These are phyloP conservation scores for Dothistroma septosporum DNA, from an alignment of 2,329 filamentous ascomycete genomes.

Conservation along the genomic window DNA sequence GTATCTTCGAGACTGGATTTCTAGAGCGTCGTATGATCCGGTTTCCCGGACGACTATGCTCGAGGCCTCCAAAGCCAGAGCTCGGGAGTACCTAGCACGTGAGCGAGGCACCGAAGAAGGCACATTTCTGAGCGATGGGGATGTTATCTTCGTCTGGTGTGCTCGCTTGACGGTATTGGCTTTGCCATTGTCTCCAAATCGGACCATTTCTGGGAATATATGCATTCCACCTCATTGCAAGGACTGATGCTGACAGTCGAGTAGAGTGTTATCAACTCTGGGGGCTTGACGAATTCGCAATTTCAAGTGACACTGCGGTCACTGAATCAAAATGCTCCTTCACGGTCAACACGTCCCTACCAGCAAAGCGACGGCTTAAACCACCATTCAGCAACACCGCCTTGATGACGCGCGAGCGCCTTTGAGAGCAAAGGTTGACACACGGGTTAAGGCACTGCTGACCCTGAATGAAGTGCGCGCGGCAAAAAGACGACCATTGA, in stretches of 20 bases:
- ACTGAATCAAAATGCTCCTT: conserved; percentile 3
- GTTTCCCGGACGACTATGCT: conserved; percentile 19
- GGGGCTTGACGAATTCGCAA: conserved; percentile 12
- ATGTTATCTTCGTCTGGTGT: conserved; percentile 28
- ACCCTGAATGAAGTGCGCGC: conserved; percentile 8
- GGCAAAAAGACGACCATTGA: neutral
- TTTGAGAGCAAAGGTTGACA: conserved; percentile 8
- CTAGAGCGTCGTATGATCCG: conserved; percentile 3
- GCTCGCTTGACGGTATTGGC: conserved; percentile 3
- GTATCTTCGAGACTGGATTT: conserved; percentile 7
- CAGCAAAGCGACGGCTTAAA: conserved; percentile 2
- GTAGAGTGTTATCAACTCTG: conserved; percentile 28
- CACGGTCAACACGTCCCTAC: neutral
- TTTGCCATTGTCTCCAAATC: neutral
- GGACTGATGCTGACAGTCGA: neutral
- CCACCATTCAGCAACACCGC: conserved; percentile 8
- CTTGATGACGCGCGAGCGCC: conserved; percentile 7
- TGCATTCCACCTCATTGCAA: conserved; percentile 10
- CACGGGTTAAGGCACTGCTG: conserved; percentile 13
- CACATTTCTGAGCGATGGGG: conserved; percentile 26
- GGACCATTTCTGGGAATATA: neutral
- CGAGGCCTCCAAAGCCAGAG: conserved; percentile 12
- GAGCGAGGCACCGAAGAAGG: conserved; percentile 10
- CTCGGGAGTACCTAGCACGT: conserved; percentile 16
- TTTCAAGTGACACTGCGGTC: conserved; percentile 6